phyloP scores from a whole-genome alignment of 2,329 filamentous ascomycete species.

The Orbilia javanica region DNA sequence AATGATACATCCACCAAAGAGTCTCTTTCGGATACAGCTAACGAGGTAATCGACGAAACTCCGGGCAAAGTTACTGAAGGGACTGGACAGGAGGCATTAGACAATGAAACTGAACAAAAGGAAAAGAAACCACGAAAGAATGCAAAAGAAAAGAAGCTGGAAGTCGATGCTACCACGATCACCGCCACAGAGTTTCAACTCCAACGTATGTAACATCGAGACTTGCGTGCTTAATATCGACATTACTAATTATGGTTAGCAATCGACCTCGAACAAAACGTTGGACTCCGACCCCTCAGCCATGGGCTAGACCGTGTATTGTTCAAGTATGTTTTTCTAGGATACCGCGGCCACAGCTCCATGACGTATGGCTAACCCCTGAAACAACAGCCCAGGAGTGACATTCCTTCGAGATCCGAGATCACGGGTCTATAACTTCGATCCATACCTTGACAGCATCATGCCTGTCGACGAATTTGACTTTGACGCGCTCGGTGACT shows the following conservation, averaged over 20 bases:
- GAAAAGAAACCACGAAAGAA: slow-evolving; percentile 16
- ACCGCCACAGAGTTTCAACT: slow-evolving; percentile 38
- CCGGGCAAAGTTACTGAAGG: background rate
- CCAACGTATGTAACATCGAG: slow-evolving; percentile 53
- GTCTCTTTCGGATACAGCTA: background rate
- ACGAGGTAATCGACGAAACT: slow-evolving; percentile 1
- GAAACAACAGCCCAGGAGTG: slow-evolving; percentile 74
- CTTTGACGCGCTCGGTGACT: slow-evolving; percentile 85
- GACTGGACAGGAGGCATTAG: background rate
- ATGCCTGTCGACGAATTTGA: slow-evolving; percentile 96
- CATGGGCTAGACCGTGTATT: slow-evolving; percentile 89
- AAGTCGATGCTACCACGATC: slow-evolving; percentile 49
- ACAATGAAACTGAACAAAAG: background rate
- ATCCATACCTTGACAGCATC: slow-evolving; percentile 90
- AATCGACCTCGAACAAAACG: slow-evolving; percentile 66
- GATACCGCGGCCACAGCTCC: background rate
- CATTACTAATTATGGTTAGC: slow-evolving; percentile 52
- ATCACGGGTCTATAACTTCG: slow-evolving; percentile 93
- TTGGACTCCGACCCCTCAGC: slow-evolving; percentile 74
- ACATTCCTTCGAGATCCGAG: slow-evolving; percentile 91
- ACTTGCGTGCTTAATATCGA: background rate
- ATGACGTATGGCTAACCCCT: slow-evolving; percentile 34
- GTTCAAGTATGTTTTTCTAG: slow-evolving; percentile 75
- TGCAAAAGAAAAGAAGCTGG: slow-evolving; percentile 46
- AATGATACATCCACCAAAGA: background rate